These are phyloP conservation scores for Sarocladiaceae sp. DNA, from an alignment of 2,329 filamentous ascomycete species.

Conservation along the genomic window DNA sequence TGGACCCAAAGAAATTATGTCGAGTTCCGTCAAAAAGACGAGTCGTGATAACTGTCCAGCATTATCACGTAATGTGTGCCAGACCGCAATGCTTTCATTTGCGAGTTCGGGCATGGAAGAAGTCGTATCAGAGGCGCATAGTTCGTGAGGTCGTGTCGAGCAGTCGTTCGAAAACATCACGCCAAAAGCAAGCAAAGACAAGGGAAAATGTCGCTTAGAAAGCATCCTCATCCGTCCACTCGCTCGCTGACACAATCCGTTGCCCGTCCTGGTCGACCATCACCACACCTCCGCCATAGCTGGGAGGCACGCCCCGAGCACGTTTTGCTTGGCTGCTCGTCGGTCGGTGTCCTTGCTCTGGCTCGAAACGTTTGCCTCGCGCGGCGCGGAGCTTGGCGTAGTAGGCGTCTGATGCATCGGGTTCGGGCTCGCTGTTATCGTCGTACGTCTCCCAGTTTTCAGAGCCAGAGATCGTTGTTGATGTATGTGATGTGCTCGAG, in stretches of 20 bases:
- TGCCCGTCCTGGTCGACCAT: conserved; percentile 54
- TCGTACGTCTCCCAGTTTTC: conserved; percentile 99
- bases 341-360: conserved; percentile 38
- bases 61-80: too few species aligned
- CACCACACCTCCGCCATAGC: conserved; percentile 31
- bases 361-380: conserved; percentile 56
- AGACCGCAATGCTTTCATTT: too few species aligned
- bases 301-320: conserved; percentile 44
- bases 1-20: conserved; percentile 2
- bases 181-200: background rate
- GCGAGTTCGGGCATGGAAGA: too few species aligned
- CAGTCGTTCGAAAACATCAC: background rate
- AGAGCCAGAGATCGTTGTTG: conserved; percentile 72
- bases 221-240: conserved; percentile 61
- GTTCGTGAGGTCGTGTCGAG: conserved; percentile 5
- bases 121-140: background rate
- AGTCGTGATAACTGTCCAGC: conserved; percentile 6
- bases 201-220: conserved; percentile 30
- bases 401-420: conserved; percentile 71
- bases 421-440: conserved; percentile 70
- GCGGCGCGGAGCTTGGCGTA: conserved; percentile 70
- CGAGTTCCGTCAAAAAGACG: background rate
- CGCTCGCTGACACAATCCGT: conserved; percentile 56
- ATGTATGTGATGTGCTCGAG: conserved; percentile 59
- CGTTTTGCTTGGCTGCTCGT: conserved; percentile 44